Base-by-base conservation (phyloP, 139 green algal species). In the Pleodorina starrii region DNA sequence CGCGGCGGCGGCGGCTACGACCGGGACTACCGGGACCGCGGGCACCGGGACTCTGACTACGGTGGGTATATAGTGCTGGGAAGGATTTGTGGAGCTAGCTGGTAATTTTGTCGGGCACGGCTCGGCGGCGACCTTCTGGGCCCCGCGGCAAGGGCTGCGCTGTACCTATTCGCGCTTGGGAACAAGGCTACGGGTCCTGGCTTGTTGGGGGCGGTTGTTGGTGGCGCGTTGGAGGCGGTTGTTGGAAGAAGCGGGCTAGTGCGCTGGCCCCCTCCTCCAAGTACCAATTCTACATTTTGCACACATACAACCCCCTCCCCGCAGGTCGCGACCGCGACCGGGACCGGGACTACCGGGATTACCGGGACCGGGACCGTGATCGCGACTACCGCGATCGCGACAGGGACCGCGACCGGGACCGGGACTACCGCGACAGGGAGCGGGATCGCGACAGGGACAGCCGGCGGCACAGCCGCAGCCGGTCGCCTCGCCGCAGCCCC, bases 391-490 rank as follows among this genome's bases (percentile, higher is more conserved):
- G 78, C 21, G 76, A 84, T 73, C 63, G 63, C 27, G 63, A 73
- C 19, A 44, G 76, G 76, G 27, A 85, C 54, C 51, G 78, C 6
- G 78, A 85, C 25, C 32, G 77, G 51, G 77, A 85, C 50, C 32
- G 77, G 50, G 77, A 73, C 25, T 73, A 85, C 54, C 78, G 78
- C 35, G 76, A 84, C 35, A 29, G 48, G 32, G 76, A 69, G 11
- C 76, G 72, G 40, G 76, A 84, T 51, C 50, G 59, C 14, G 79
- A 87, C 42, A 59, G 81, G 42, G 81, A 87, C n/a, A 44, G 59
- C 40, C 81, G 81, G 10, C 59, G 81, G 35, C 10, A 63, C 66
- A 88, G 82, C 66, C 82, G 82, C 66, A 87, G 60, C 80, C 82
- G 66, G 25, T 88, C 82, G 46, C 82, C 82, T 0, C 63, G 81